phyloP scores from a whole-genome alignment of 495 filamentous ascomycete species.

The Xylaria intraflava region DNA sequence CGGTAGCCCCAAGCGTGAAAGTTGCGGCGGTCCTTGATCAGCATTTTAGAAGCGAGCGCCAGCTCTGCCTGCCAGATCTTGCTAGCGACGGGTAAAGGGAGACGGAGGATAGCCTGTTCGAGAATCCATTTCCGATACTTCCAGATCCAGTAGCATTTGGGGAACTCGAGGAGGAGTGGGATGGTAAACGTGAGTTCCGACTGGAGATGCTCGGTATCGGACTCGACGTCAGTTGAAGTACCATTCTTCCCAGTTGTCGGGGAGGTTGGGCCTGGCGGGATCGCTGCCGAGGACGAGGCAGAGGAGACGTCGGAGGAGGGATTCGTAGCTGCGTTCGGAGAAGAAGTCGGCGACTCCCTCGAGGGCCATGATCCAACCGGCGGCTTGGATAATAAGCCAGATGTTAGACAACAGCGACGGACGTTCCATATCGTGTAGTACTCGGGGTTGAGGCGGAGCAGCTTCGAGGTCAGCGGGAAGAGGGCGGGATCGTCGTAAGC shows the following conservation, averaged over 20 bases:
- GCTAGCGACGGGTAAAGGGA: conserved; percentile 49
- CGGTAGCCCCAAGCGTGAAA: conserved; percentile 98
- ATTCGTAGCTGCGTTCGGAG: conserved; percentile 44
- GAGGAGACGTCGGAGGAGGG: conserved; percentile 43
- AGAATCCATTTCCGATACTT: conserved; percentile 91
- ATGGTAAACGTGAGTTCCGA: conserved; percentile 73
- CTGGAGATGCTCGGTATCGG: conserved; percentile 36
- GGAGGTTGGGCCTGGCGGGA: conserved; percentile 38
- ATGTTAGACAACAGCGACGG: conserved; percentile 62
- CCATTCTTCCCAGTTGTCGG: conserved; percentile 51
- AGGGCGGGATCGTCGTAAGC: conserved; percentile 56
- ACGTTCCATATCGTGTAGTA: conserved; percentile 99
- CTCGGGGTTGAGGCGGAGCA: conserved; percentile 86
- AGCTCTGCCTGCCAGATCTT: conserved; percentile 80
- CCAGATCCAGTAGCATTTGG: conserved; percentile 99
- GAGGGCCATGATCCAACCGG: conserved; percentile 46
- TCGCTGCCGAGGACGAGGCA: conserved; percentile 42
- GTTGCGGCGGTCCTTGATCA: conserved; percentile 78
- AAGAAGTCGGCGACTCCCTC: conserved; percentile 53
- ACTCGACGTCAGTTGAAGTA: conserved; percentile 44
- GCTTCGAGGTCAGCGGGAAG: conserved; percentile 67
- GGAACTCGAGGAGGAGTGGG: conserved; percentile 72
- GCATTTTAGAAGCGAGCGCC: conserved; percentile 73
- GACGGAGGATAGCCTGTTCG: conserved; percentile 56
- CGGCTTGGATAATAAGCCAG: conserved; percentile 46